Percentiles rank a stretch among this genome's conserved stretches.
Evolutionary conservation across 2,329 filamentous ascomycete genomes (phyloP).

Genomic region (Fusarium decemcellulare): DNA sequence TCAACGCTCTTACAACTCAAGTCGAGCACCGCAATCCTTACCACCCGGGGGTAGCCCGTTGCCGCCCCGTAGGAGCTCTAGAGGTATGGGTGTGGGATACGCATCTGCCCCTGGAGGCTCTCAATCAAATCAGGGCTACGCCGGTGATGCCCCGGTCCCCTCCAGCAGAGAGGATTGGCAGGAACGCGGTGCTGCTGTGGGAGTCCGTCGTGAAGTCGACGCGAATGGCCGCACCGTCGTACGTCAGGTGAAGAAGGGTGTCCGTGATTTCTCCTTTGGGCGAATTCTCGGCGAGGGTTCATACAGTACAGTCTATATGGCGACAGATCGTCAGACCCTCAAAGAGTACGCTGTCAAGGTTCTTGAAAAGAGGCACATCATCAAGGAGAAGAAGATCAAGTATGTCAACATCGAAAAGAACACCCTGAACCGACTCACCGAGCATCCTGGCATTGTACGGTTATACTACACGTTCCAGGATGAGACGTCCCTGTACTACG

Average conservation of each 20-base stretch:
- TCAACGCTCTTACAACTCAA: conserved; percentile 73
- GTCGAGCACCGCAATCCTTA: conserved; percentile 64
- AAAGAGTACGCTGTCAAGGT: conserved; percentile 99
- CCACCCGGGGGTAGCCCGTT: conserved; percentile 69
- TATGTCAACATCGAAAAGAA: conserved; percentile 99
- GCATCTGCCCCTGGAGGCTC: conserved; percentile 49
- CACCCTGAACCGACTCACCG: conserved; percentile 93
- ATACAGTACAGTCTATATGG: conserved; percentile 95
- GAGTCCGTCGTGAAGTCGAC: conserved; percentile 86
- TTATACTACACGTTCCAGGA: conserved; percentile 99
- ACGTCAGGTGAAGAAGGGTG: conserved; percentile 93
- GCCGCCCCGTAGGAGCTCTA: conserved; percentile 83
- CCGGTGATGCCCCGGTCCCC: conserved; percentile 59
- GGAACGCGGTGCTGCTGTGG: conserved; percentile 91
- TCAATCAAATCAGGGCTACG: conserved; percentile 49
- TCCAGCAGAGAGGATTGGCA: conserved; percentile 93
- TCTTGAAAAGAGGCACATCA: conserved; percentile 97
- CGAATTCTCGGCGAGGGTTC: conserved; percentile 94
- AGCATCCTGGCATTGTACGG: conserved; percentile 96
- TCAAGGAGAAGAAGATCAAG: conserved; percentile 99
- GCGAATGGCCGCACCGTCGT: conserved; percentile 85
- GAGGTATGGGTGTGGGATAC: conserved; percentile 74
- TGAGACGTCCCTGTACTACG: conserved; percentile 95
- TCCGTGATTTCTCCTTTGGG: conserved; percentile 96
- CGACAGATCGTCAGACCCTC: conserved; percentile 91